Evolutionary conservation across 2,329 filamentous ascomycete species (phyloP).

Genomic region (Aureobasidium melanogenum): DNA sequence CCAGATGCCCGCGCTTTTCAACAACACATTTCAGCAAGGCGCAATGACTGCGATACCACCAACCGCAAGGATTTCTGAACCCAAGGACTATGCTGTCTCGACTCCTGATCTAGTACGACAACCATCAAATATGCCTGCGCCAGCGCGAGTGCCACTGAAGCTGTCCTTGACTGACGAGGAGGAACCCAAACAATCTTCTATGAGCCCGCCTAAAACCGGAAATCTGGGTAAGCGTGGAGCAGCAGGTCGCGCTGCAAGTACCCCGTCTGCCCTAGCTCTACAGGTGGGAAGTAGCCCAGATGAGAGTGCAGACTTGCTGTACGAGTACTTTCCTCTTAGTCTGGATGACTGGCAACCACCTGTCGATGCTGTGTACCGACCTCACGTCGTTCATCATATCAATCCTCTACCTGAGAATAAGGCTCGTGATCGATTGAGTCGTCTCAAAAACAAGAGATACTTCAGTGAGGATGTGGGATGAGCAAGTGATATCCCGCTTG

Average conservation of each 20-base stretch:
- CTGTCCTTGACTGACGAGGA: slow-evolving; percentile 50
- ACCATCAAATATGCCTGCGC: slow-evolving; percentile 27
- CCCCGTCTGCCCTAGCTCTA: slow-evolving; percentile 38
- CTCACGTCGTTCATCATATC: slow-evolving; percentile 89
- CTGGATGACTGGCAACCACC: slow-evolving; percentile 90
- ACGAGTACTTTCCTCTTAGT: slow-evolving; percentile 89
- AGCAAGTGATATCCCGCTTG: background rate
- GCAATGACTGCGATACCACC: slow-evolving; percentile 35
- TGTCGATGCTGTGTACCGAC: slow-evolving; percentile 81
- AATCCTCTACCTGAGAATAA: slow-evolving; percentile 33
- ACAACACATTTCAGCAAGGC: slow-evolving; percentile 25
- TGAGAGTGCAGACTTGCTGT: slow-evolving; percentile 74
- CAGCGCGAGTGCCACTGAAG: slow-evolving; percentile 41
- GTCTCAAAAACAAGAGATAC: slow-evolving; percentile 38
- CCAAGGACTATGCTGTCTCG: slow-evolving; percentile 27
- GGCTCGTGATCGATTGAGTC: slow-evolving; percentile 14
- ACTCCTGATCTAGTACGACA: slow-evolving; percentile 43
- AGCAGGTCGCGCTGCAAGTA: slow-evolving; percentile 27
- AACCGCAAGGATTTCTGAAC: slow-evolving; percentile 27
- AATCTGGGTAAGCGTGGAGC: slow-evolving; percentile 9
- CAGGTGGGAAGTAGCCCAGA: slow-evolving; percentile 52
- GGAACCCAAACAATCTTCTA: slow-evolving; percentile 25
- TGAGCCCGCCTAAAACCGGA: background rate
- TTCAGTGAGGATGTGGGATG: slow-evolving; percentile 36
- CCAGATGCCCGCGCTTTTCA: slow-evolving; percentile 32